Base-by-base conservation (phyloP, 1,284 basidiomycete genomes). In the Ustilago sp. region DNA sequence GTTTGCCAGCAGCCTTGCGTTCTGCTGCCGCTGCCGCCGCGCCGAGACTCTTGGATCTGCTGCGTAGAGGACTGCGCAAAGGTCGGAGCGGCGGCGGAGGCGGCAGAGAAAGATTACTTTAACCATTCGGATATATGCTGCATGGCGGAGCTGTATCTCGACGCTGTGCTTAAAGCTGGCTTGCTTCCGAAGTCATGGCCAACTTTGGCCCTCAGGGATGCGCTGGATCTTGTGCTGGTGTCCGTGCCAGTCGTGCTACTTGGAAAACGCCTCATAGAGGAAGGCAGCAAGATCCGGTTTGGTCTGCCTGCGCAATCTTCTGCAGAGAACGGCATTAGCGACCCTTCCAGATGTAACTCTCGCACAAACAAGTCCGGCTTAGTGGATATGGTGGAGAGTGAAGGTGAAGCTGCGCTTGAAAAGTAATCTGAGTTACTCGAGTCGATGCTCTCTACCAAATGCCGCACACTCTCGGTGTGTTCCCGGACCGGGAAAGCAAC, bases 31-130 rank as follows among this genome's bases (percentile, higher is more conserved):
- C 57, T 4, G 36, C 38, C 3, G 62, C 23, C 11, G 69, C 56
- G 50, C 63, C 50, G 15, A 74, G 43, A 43, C 72, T 74, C 57
- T 69, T 64, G 15, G 72, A 68, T 5, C 72, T 41, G 36, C 23
- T 63, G 3, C 67, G 59, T 43, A 66, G 55, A 2, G 67, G 63
- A 35, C 65, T 65, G n/a, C 72, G 59, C 9, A 50, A 59, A 7
- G 72, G 67, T 41, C 72, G 66, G 17, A 69, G 56, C 5, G 72
- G 72, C 11, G 72, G 62, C 34, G 52, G 59, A 11, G 62, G 72
- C 8, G 36, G 59, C 32, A 62, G 36, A 17, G 63, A 59, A 3
- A 60, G 45, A 5, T 19, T 55, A 36, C 35, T 8, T 4, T 41
- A 19, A 51, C 68, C 68, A 71, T 4, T 65, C 68, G 47, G 36